Conservation (phyloP, 1,139 yeast species). For the Pichia sp. region DNA sequence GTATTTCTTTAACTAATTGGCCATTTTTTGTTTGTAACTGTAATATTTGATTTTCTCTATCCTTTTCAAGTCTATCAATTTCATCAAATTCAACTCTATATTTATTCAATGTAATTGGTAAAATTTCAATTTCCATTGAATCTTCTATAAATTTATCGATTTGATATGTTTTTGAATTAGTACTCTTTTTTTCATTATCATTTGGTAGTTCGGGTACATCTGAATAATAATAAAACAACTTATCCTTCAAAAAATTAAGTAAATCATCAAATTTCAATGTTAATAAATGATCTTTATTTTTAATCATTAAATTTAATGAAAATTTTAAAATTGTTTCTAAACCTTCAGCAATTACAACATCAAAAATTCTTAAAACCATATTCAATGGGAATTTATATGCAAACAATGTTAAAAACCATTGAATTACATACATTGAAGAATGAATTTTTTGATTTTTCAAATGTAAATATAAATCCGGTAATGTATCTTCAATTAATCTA, state of each 20-base stretch:
- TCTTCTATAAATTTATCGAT: slow-evolving; percentile 73
- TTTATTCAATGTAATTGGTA: slow-evolving; percentile 64
- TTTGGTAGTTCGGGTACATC: slow-evolving; percentile 29
- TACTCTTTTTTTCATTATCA: slow-evolving; percentile 18
- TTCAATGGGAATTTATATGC: slow-evolving; percentile 89
- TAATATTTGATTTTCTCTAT: slow-evolving; percentile 66
- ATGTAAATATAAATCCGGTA: slow-evolving; percentile 69
- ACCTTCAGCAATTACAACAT: slow-evolving; percentile 83
- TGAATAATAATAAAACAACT: slow-evolving; percentile 64
- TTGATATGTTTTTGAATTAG: slow-evolving; percentile 36
- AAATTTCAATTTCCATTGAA: slow-evolving; percentile 64
- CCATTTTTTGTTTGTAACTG: slow-evolving; percentile 60
- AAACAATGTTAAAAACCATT: slow-evolving; percentile 92
- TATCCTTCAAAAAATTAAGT: slow-evolving; percentile 69
- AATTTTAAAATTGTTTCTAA: slow-evolving; percentile 75
- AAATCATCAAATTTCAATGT: slow-evolving; percentile 67
- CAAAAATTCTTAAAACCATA: slow-evolving; percentile 76
- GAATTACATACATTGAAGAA: slow-evolving; percentile 91
- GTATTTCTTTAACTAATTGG: slow-evolving; percentile 64
- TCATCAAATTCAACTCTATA: slow-evolving; percentile 72
- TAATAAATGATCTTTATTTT: slow-evolving; percentile 55
- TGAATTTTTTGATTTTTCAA: slow-evolving; percentile 76
- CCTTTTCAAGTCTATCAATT: slow-evolving; percentile 60
- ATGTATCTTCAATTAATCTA: slow-evolving; percentile 61
- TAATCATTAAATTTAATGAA: slow-evolving; percentile 68